These are phyloP conservation scores for Xylaria cubensis DNA, from an alignment of 495 filamentous ascomycete species.

Conservation along the genomic window DNA sequence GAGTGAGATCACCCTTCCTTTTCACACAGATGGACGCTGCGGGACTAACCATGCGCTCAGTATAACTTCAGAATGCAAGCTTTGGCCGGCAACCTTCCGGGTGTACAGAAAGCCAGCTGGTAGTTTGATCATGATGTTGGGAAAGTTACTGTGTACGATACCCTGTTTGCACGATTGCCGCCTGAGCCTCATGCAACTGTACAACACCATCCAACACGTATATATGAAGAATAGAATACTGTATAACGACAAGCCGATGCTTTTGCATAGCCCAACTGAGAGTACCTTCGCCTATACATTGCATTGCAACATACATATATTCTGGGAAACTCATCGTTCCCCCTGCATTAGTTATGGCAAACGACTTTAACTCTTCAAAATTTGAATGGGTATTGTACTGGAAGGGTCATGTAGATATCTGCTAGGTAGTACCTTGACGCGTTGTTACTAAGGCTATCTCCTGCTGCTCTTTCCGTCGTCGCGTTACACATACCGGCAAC, in stretches of 20 bases:
- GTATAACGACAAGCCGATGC: background rate
- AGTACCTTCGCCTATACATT: background rate
- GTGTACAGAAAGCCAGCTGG: conserved; percentile 96
- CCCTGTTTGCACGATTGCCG: conserved; percentile 6
- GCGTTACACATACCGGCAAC: background rate
- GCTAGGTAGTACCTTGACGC: background rate
- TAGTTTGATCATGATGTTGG: conserved; percentile 48
- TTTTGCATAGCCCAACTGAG: background rate
- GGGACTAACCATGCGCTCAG: conserved; percentile 55
- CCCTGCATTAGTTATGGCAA: background rate
- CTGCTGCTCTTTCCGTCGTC: background rate
- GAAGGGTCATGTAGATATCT: background rate
- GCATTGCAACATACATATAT: background rate
- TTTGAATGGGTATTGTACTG: background rate
- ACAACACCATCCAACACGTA: conserved; percentile 9
- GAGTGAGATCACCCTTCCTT: conserved; percentile 64
- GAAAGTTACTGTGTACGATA: conserved; percentile 28
- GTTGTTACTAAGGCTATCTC: background rate
- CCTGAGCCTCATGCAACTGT: background rate
- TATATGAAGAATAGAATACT: conserved; percentile 13
- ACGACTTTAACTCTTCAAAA: background rate
- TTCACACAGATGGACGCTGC: background rate
- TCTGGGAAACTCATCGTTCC: background rate
- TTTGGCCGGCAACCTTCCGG: conserved; percentile 83
- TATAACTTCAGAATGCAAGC: conserved; percentile 93